A percentile compares a stretch with the other conserved stretches of the same genome.
Conservation (phyloP, 345 rosid species). For the Pseudoturritis turrita region DNA sequence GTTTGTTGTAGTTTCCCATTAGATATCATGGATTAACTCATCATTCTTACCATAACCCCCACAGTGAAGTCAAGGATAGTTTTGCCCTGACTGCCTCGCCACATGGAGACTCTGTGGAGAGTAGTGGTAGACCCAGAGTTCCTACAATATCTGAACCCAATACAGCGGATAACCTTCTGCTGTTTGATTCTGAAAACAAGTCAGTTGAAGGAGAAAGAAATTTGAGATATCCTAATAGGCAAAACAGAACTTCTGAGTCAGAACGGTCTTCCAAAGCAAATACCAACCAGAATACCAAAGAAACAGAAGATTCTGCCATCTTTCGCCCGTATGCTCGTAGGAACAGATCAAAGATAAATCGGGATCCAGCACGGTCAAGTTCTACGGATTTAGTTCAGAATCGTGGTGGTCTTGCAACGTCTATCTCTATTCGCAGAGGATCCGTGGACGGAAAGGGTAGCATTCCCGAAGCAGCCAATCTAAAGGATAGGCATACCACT, state of each 20-base stretch:
- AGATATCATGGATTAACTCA: slow-evolving; percentile 22
- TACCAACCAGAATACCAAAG: slow-evolving; percentile 66
- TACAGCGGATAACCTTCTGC: slow-evolving; percentile 80
- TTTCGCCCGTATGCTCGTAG: slow-evolving; percentile 97
- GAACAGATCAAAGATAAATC: slow-evolving; percentile 79
- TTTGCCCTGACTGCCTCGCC: slow-evolving; percentile 90
- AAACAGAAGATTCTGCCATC: slow-evolving; percentile 95
- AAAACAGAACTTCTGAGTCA: slow-evolving; percentile 48
- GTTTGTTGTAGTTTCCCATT: slow-evolving; percentile 10
- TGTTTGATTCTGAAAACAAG: slow-evolving; percentile 78
- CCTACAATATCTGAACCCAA: slow-evolving; percentile 75
- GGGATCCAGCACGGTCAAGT: slow-evolving; percentile 78
- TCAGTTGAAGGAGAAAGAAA: slow-evolving; percentile 53
- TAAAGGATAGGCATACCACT: slow-evolving; percentile 49
- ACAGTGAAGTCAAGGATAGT: slow-evolving; percentile 96
- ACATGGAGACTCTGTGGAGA: slow-evolving; percentile 91
- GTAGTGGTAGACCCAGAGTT: slow-evolving; percentile 87
- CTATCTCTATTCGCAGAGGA: slow-evolving; percentile 47
- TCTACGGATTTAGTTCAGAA: slow-evolving; percentile 64
- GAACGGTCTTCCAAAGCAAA: slow-evolving; percentile 67
- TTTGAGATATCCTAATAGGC: slow-evolving; percentile 44
- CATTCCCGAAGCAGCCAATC: slow-evolving; percentile 49
- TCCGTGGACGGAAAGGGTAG: slow-evolving; percentile 55
- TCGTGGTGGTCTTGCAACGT: slow-evolving; percentile 69
- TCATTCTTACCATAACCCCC: slow-evolving; percentile 24